These are phyloP conservation scores for Metschnikowia drakensbergensis DNA, from an alignment of 805 yeast genomes.

Conservation along the genomic window DNA sequence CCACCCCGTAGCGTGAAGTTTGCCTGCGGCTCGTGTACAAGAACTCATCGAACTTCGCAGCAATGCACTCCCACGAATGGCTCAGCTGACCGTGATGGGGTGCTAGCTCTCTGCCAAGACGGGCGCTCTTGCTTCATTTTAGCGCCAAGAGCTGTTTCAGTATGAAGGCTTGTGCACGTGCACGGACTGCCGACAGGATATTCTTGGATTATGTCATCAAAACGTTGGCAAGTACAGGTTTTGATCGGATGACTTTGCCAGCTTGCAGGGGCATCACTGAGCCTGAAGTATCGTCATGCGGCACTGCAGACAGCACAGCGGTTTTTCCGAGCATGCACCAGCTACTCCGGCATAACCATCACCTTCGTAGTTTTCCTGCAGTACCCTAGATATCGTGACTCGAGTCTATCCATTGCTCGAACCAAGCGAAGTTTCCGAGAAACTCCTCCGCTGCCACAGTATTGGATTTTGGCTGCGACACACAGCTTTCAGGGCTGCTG, in stretches of 20 bases:
- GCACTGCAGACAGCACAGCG: neutral
- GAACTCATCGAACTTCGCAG: neutral
- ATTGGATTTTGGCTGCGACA: conserved; percentile 7
- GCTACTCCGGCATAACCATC: neutral
- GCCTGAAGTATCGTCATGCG: neutral
- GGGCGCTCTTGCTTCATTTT: too few relatives aligned
- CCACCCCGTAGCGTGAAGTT: too few relatives aligned
- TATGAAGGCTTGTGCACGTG: too few relatives aligned
- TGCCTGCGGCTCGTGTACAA: neutral
- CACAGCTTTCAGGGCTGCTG: conserved; percentile 1
- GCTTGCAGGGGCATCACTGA: neutral
- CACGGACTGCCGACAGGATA: too few relatives aligned
- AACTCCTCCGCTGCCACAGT: conserved; percentile 19
- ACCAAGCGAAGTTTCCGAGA: conserved; percentile 49
- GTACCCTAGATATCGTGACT: neutral
- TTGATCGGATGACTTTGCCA: neutral
- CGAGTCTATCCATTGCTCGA: conserved; percentile 47
- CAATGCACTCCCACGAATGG: neutral
- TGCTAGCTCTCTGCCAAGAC: too few relatives aligned
- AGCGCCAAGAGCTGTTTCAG: too few relatives aligned
- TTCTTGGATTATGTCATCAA: too few relatives aligned
- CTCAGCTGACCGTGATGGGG: too few relatives aligned
- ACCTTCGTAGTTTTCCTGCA: neutral
- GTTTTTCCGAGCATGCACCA: conserved; percentile 3
- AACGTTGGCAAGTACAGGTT: too few relatives aligned